Evolutionary conservation across 768 basidiomycete species (phyloP), one percentile per base, ranked within the genome.

Genomic region (Lentinula sp.): DNA sequence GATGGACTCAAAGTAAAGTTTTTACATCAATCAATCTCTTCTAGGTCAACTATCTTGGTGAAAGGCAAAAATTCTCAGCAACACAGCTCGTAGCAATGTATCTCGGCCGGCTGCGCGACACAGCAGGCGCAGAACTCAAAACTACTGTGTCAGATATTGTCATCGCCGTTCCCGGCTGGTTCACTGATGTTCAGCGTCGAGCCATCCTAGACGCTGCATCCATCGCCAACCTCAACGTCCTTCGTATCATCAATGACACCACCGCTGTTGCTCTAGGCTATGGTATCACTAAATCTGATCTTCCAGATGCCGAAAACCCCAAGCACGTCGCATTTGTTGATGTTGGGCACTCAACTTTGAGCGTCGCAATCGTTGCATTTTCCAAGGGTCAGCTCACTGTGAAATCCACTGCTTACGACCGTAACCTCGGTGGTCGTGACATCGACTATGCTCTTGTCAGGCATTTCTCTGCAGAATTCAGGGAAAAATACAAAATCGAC

Each of bases 231-330:
- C 84, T 98, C 63, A 97, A 94, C 74, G 77, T 85, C 64, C 91
- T 98, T 63, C 92, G 96, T 56, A 83, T 99, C 74, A 93, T 98
- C 80, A 98, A 98, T 78, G 97, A 98, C 73, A 88, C 89, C 60
- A 98, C 96, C 64, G 97, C 96, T 57, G 84, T 89, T 61, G 97
- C 97, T 43, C 89, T 99, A 72, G 94, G 93, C 57, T 99, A 96
- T 77, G 97, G 97, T 66, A 98, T 98, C 81, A 99, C 96, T 65
- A 99, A 99, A 76, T 86, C 90, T 31, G 97, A 99, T 73, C 87
- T 99, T 48, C 97, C 97, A 21, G 86, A 89, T 13, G 72, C 86
- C 37, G 94, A 95, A 63, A 77, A 77, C 65, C 89, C 95, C 0
- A 84, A 88, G 37, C 83, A 97, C 72, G 87, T 99, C 73, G 90